These are phyloP conservation scores for Gracilaria gracilis DNA, from an alignment of 23 red algal species.

Conservation along the genomic window DNA sequence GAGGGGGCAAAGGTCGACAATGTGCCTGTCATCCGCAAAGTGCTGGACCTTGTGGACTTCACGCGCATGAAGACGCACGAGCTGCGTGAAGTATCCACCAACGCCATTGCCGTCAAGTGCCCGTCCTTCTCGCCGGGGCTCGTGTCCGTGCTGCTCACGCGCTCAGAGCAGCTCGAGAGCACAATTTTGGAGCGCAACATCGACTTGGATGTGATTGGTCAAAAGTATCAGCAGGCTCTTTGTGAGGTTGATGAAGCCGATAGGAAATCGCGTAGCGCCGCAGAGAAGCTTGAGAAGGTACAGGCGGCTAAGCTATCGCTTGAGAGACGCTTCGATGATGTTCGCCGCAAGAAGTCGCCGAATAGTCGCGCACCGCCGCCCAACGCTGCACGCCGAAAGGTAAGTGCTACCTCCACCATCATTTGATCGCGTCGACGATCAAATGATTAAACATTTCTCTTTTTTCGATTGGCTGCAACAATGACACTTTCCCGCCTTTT, in stretches of 20 bases:
- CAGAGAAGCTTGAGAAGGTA: conserved; percentile 60
- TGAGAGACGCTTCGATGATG: conserved; percentile 58
- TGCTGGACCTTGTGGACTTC: conserved; percentile 68
- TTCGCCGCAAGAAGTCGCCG: conserved; percentile 41
- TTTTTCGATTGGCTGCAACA: conserved; percentile 8
- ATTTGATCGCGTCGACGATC: conserved; percentile 54
- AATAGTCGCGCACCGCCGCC: conserved; percentile 13
- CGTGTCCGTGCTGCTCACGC: conserved; percentile 49
- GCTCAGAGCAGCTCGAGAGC: conserved; percentile 46
- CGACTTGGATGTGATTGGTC: conserved; percentile 58
- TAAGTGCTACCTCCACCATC: conserved; percentile 68
- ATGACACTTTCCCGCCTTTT: not conserved
- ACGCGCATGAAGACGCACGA: conserved; percentile 72
- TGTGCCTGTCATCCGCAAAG: conserved; percentile 24
- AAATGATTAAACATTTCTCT: conserved; percentile 16
- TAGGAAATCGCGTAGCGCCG: conserved; percentile 39
- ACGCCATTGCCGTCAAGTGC: conserved; percentile 33
- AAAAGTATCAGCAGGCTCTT: conserved; percentile 63
- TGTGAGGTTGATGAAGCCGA: conserved; percentile 65
- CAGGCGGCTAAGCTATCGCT: conserved; percentile 39
- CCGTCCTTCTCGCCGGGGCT: conserved; percentile 47
- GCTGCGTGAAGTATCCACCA: conserved; percentile 43
- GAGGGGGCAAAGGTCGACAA: not conserved
- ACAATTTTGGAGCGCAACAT: conserved; percentile 56
- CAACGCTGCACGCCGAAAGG: conserved; percentile 50